Evolutionary conservation across 768 basidiomycete species (phyloP).

Genomic region (Leccinum olivaceopallidum): DNA sequence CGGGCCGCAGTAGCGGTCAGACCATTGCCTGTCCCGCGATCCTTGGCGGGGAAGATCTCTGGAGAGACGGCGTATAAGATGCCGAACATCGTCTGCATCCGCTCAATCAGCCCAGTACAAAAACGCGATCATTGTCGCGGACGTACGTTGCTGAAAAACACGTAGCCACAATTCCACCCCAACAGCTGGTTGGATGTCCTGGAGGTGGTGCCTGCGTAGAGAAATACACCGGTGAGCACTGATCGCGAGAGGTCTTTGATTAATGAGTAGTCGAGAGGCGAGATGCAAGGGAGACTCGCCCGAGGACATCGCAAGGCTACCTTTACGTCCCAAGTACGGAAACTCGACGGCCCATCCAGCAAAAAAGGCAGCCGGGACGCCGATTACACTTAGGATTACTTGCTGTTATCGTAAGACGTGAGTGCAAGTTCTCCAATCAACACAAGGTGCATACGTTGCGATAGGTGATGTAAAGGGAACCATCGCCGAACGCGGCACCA

Average conservation of each 20-base stretch:
- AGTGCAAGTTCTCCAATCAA: background rate
- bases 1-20: constrained; percentile 59
- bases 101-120: background rate
- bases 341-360: constrained; percentile 72
- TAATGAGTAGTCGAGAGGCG: constrained; percentile 22
- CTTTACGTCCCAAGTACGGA: constrained; percentile 62
- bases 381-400: constrained; percentile 67
- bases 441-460: constrained; percentile 50
- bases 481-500: constrained; percentile 69
- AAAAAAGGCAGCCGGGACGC: constrained; percentile 70
- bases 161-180: constrained; percentile 80
- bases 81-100: constrained; percentile 66
- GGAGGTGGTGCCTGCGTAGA: constrained; percentile 76
- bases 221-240: constrained; percentile 74
- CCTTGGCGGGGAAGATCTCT: constrained; percentile 70
- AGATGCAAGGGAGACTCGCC: constrained; percentile 42
- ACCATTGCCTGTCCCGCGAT: constrained; percentile 73
- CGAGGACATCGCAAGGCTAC: constrained; percentile 64
- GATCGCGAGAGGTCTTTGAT: constrained; percentile 47
- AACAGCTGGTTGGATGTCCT: constrained; percentile 65
- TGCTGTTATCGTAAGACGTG: constrained; percentile 40
- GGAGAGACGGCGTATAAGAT: constrained; percentile 71
- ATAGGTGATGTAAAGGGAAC: constrained; percentile 68
- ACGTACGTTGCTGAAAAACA: constrained; percentile 60
- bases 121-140: background rate